Conservation (phyloP, 306 rosid species). For the Quercus berberidifolia region DNA sequence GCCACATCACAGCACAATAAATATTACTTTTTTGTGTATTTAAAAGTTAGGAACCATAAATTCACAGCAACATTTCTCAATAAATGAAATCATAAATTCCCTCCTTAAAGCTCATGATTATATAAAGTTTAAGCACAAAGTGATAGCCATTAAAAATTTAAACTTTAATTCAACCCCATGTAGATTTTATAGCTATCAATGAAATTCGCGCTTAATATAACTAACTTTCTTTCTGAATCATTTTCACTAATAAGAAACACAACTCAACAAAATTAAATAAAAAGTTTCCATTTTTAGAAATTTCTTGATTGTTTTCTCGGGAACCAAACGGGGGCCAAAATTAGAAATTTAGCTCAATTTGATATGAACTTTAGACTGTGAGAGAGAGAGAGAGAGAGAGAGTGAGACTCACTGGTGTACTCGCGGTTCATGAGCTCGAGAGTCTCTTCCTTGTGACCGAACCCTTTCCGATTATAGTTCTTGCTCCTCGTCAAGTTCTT, state of each 20-base stretch:
- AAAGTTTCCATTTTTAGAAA: too few species aligned
- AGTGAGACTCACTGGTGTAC: slow-evolving; percentile 58
- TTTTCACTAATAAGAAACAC: too few species aligned
- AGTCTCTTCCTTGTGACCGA: slow-evolving; percentile 85
- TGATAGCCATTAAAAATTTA: background rate
- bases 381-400: background rate
- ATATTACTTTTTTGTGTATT: too few species aligned
- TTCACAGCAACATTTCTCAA: background rate
- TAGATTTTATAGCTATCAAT: too few species aligned
- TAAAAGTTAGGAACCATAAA: background rate
- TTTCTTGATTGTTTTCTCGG: background rate
- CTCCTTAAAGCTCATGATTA: background rate
- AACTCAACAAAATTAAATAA: too few species aligned
- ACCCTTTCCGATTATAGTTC: slow-evolving; percentile 85
- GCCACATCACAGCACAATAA: background rate
- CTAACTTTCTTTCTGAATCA: too few species aligned
- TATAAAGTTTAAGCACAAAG: background rate
- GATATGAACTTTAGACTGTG: background rate
- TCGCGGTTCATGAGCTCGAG: slow-evolving; percentile 85
- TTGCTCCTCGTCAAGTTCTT: slow-evolving; percentile 82
- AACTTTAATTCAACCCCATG: background rate
- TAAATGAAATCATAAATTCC: background rate
- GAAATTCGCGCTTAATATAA: background rate
- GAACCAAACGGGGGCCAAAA: background rate
- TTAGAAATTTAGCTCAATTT: background rate